phyloP scores from a whole-genome alignment of 139 green algal species.

The Tetradesmus obliquus region DNA sequence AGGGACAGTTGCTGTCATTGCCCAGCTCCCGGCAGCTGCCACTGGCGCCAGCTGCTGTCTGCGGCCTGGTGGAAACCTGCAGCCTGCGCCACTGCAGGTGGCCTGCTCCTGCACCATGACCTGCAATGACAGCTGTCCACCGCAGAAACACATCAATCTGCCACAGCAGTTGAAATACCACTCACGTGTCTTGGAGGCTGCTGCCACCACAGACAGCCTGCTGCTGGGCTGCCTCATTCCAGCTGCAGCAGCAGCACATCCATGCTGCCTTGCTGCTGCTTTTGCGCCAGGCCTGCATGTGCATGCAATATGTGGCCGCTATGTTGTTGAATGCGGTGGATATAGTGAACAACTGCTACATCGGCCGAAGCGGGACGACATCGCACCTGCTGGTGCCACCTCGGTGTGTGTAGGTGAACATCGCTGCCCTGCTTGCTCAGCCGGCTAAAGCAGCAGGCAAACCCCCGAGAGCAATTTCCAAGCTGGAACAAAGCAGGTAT shows the following conservation, averaged over 20 bases:
- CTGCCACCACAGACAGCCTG: background rate
- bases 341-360: background rate
- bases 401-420: background rate
- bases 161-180: no score
- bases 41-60: no score
- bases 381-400: background rate
- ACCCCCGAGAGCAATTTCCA: no score
- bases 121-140: no score
- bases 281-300: background rate
- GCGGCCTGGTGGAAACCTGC: no score
- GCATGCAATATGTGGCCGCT: background rate
- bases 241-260: background rate
- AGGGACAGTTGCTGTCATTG: no score
- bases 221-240: background rate
- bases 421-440: background rate
- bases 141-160: no score
- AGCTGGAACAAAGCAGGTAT: no score
- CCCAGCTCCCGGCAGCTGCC: no score
- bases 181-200: background rate
- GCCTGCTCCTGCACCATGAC: background rate
- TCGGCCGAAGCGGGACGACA: background rate
- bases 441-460: background rate
- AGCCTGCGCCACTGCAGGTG: background rate
- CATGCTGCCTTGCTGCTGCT: background rate
- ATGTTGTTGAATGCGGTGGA: background rate